Evolutionary conservation across 441 rosid species (phyloP), one percentile per base, ranked within the genome.

Genomic region (California macrophylla): DNA sequence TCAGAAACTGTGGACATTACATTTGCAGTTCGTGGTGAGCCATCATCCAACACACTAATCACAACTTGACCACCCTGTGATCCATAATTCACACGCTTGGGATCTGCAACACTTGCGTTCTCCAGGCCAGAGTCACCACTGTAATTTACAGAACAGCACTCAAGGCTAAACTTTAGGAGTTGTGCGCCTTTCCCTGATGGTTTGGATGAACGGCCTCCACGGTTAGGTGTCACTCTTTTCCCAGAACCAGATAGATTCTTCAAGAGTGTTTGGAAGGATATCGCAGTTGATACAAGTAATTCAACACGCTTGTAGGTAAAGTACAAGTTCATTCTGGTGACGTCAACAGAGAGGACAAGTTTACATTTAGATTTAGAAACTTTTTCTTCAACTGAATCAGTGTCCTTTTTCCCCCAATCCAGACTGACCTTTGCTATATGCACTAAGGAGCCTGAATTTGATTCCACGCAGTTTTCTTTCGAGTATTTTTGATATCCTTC

Each of bases 41-140:
- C 97, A 76, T 91, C 98, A 71, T 87, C 89, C 80, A 82, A 84
- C 67, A 82, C 81, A 56, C 81, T 85, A 73, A 96, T 78, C 64
- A 81, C 78, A 78, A 85, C 85, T 67, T 79, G 87, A 64, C 97
- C 98, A 84, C 99, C 98, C 70, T 96, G 99, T 76, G 99, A 93
- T 72, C 99, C 99, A 86, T 91, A 93, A 83, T 96, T 91, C 77
- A 96, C 97, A 71, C 91, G 89, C 84, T 96, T 96, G 54, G 99
- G 97, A 82, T 96, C 97, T 23, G 77, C 86, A 79, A 93, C 83
- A 77, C 75, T 72, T 64, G 88, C 68, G 69, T 85, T 87, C 25
- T 93, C 97, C 91, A 93, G 74, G 73, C 79, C 80, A 52, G 90
- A 77, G 8, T 93, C 89, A 63, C 91, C 97, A 78, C 71, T 79